Percentiles rank a stretch among this genome's conserved stretches.
Evolutionary conservation across 164 flowering plant species (phyloP).

Genomic region (Warburgia ugandensis): DNA sequence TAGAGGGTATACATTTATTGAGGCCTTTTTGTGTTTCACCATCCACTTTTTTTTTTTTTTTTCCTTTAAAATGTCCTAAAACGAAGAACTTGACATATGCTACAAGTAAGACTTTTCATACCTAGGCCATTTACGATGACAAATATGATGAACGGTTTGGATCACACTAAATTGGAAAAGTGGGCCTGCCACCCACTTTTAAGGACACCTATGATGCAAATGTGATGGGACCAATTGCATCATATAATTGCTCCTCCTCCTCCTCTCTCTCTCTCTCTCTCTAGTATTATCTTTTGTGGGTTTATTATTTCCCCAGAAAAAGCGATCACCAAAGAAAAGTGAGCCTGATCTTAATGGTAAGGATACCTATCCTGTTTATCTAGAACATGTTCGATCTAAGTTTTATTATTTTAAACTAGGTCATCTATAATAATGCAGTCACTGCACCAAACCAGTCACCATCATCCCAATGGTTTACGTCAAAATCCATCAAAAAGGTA

Average conservation of each 20-base stretch:
- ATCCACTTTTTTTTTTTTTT: too few relatives aligned
- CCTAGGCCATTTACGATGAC: too few relatives aligned
- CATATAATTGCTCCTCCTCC: background rate
- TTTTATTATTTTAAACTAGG: conserved; percentile 1
- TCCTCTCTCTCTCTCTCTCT: background rate
- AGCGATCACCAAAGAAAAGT: conserved; percentile 29
- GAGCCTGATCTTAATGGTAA: conserved; percentile 51
- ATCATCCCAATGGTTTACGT: conserved; percentile 70
- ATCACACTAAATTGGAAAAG: too few relatives aligned
- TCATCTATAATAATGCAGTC: conserved; percentile 2
- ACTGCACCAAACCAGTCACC: conserved; percentile 44
- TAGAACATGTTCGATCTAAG: background rate
- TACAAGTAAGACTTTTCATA: too few relatives aligned
- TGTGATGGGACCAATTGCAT: too few relatives aligned
- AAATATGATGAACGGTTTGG: too few relatives aligned
- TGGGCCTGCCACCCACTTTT: too few relatives aligned
- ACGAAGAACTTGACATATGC: too few relatives aligned
- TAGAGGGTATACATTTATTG: too few relatives aligned
- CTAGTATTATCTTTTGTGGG: background rate
- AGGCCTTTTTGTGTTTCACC: too few relatives aligned
- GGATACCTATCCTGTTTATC: conserved; percentile 1
- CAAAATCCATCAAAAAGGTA: conserved; percentile 81
- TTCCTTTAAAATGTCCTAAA: too few relatives aligned
- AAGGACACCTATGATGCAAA: too few relatives aligned
- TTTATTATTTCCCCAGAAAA: conserved; percentile 35